Evolutionary conservation across 1,139 yeast species (phyloP), one percentile per base, ranked within the genome.

Genomic region (Candida sp.): DNA sequence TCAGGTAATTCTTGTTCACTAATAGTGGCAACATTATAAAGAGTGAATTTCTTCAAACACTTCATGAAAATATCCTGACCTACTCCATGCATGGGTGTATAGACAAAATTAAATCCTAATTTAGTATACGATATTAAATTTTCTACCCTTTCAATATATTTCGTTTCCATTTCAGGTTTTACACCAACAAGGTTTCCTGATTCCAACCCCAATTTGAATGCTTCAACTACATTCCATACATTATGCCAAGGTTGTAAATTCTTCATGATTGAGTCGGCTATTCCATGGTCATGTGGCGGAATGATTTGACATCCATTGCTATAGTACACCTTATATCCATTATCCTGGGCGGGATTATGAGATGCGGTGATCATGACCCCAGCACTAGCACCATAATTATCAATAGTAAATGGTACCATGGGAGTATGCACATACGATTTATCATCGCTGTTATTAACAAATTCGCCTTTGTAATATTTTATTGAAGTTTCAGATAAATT

Each of bases 281-380:
- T 93, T 1, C 76, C 82, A 4, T 58, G 55, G 57, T 93, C 98
- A 57, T 85, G 88, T 0, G 98, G 98, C 1, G 97, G 95, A 40
- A 91, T 89, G 49, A 93, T 93, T 61, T 93, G 98, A 61, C 98
- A 91, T 5, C 97, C 98, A 57, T 93, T 93, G 12, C 77, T 72
- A 79, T 95, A 89, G 67, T 93, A 91, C 0, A 93, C 98, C 58
- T 93, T 93, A 66, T 89, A 93, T 0, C 99, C 99, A 57, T 93
- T 93, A 60, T 91, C 98, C 50, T 75, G 72, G 11, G 93, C 95
- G 0, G 98, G 98, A 57, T 93, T 93, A 63, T 93, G 99, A 43
- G 96, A 87, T 0, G 99, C 98, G 0, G 99, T 93, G 39, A 93
- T 81, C 98, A 93, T 93, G 2, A 93, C 87, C 32, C 98, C 99